phyloP scores from a whole-genome alignment of 306 rosid species.

The Lathyrus oleraceus region DNA sequence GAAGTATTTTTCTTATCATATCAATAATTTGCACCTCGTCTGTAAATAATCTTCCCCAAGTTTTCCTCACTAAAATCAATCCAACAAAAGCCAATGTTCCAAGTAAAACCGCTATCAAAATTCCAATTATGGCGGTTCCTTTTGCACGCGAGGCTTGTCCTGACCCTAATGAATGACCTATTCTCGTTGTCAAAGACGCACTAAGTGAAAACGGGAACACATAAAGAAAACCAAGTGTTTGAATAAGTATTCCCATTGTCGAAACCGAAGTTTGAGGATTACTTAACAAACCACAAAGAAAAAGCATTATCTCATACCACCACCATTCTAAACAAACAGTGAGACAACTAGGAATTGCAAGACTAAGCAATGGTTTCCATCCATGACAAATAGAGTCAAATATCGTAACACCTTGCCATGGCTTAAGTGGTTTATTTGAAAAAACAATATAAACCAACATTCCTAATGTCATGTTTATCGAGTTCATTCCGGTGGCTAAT shows the following conservation, averaged over 20 bases:
- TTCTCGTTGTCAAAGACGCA: constrained; percentile 60
- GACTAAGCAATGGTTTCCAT: constrained; percentile 66
- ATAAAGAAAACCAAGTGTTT: constrained; percentile 77
- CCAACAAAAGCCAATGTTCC: constrained; percentile 54
- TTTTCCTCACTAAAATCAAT: constrained; percentile 42
- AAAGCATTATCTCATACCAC: constrained; percentile 96
- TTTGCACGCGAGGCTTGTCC: constrained; percentile 65
- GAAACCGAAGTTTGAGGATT: constrained; percentile 77
- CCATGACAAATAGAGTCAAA: constrained; percentile 50
- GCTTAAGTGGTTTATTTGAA: constrained; percentile 69
- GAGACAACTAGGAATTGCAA: constrained; percentile 75
- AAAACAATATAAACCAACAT: constrained; percentile 55
- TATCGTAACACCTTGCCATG: constrained; percentile 65
- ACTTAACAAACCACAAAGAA: constrained; percentile 70
- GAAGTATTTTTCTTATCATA: constrained; percentile 56
- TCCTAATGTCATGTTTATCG: constrained; percentile 59
- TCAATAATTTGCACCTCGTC: constrained; percentile 66
- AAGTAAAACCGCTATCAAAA: constrained; percentile 44
- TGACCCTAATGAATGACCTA: constrained; percentile 80
- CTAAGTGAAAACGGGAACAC: constrained; percentile 69
- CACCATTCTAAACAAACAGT: constrained; percentile 95
- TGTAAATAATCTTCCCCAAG: constrained; percentile 70
- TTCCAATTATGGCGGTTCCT: constrained; percentile 63
- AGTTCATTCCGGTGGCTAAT: constrained; percentile 71
- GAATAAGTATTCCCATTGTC: constrained; percentile 92